Evolutionary conservation across 2,329 filamentous ascomycete genomes (phyloP).

Genomic region (Chaetomiaceae sp.): DNA sequence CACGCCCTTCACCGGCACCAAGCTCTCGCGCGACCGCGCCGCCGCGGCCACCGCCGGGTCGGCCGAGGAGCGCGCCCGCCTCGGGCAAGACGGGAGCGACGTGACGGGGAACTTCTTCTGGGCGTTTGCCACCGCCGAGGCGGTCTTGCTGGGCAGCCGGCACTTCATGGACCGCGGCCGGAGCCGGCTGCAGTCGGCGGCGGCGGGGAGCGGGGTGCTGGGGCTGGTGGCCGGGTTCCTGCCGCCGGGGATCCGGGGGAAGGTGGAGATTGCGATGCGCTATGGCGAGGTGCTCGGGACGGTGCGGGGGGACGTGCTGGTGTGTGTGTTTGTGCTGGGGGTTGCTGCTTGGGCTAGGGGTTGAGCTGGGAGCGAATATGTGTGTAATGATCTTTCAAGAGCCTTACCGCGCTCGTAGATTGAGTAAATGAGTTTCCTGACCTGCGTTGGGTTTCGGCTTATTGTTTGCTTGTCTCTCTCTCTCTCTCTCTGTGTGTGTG

Average conservation of each 20-base stretch:
- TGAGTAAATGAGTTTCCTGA: too few species aligned
- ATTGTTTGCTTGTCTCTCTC: too few species aligned
- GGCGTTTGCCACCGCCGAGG: constrained; percentile 74
- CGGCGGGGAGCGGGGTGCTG: constrained; percentile 54
- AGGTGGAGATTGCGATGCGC: constrained; percentile 56
- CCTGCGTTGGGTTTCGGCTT: too few species aligned
- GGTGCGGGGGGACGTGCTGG: constrained; percentile 68
- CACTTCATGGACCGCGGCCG: constrained; percentile 61
- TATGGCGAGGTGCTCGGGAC: constrained; percentile 70
- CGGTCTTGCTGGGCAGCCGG: constrained; percentile 65
- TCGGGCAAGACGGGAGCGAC: constrained; percentile 16
- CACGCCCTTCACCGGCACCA: constrained; percentile 65
- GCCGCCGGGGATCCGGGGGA: constrained; percentile 59
- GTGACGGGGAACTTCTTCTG: constrained; percentile 60
- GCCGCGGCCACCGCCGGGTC: constrained; percentile 14
- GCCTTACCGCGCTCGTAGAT: too few species aligned
- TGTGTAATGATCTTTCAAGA: too few species aligned
- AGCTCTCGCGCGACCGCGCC: constrained; percentile 48
- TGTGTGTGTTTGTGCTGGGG: constrained; percentile 72
- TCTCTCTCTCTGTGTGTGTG: too few species aligned
- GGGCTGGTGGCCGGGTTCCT: constrained; percentile 61
- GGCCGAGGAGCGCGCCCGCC: background rate
- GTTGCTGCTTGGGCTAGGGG: constrained; percentile 45
- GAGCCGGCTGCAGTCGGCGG: background rate
- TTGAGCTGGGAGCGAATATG: too few species aligned